These are phyloP conservation scores for Helenozyma rhizophorensis DNA, from an alignment of 805 yeast species.

Conservation along the genomic window DNA sequence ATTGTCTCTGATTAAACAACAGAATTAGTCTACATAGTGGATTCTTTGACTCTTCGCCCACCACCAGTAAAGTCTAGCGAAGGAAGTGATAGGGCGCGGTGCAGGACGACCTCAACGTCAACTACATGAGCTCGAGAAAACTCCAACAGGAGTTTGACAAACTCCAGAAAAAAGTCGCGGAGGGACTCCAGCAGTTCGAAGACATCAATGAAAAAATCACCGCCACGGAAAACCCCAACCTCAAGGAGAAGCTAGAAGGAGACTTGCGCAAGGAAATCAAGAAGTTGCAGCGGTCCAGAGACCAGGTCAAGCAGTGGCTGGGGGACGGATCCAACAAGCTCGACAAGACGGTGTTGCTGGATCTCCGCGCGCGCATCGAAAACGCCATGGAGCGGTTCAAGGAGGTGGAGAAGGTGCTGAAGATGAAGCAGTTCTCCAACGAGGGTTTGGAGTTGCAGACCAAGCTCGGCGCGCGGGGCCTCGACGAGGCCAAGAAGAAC, in stretches of 20 bases:
- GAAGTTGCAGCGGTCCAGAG: slow-evolving; percentile 87
- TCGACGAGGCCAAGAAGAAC: slow-evolving; percentile 67
- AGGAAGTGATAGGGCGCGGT: no score
- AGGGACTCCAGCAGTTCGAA: slow-evolving; percentile 85
- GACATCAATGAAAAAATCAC: slow-evolving; percentile 80
- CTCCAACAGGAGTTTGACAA: slow-evolving; percentile 80
- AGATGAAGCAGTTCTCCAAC: slow-evolving; percentile 89
- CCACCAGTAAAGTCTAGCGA: no score
- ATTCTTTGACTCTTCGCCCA: no score
- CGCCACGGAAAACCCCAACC: slow-evolving; percentile 75
- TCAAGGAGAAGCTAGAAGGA: slow-evolving; percentile 87
- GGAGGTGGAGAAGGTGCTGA: slow-evolving; percentile 87
- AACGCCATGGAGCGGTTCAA: slow-evolving; percentile 96
- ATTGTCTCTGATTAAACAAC: no score
- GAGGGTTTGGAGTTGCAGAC: slow-evolving; percentile 87
- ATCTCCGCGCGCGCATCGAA: slow-evolving; percentile 67
- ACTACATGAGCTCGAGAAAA: slow-evolving; percentile 40
- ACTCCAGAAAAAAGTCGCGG: slow-evolving; percentile 83
- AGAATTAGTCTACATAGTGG: no score
- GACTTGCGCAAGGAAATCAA: slow-evolving; percentile 94
- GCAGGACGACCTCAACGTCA: no score
- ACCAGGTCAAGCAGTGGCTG: slow-evolving; percentile 93
- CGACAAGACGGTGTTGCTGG: slow-evolving; percentile 40
- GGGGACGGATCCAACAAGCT: slow-evolving; percentile 89
- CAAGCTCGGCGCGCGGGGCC: slow-evolving; percentile 17